phyloP scores from a whole-genome alignment of 1,284 basidiomycete species.

The Taiwanofungus camphoratus region DNA sequence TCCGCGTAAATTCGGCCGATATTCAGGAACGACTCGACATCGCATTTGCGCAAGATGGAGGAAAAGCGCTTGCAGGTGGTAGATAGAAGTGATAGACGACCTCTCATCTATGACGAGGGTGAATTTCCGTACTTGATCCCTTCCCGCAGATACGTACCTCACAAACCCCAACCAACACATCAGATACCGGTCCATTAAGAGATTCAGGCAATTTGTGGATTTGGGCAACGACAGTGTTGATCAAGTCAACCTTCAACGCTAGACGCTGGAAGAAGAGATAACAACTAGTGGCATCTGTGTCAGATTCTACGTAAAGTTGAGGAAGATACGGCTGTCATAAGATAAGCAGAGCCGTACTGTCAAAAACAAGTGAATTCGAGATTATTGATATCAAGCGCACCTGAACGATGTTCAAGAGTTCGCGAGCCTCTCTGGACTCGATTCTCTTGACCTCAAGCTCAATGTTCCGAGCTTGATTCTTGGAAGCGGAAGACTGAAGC shows the following conservation, averaged over 20 bases:
- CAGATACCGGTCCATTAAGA: slow-evolving; percentile 74
- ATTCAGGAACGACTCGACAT: slow-evolving; percentile 78
- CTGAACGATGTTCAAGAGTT: slow-evolving; percentile 70
- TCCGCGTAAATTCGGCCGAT: slow-evolving; percentile 84
- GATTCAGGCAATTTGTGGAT: slow-evolving; percentile 79
- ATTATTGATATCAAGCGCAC: slow-evolving; percentile 25
- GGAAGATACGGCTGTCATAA: slow-evolving; percentile 17
- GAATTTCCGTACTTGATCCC: slow-evolving; percentile 2
- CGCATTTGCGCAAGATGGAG: slow-evolving; percentile 71
- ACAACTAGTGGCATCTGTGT: slow-evolving; percentile 81
- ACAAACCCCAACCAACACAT: slow-evolving; percentile 82
- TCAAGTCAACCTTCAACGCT: slow-evolving; percentile 78
- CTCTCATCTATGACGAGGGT: slow-evolving; percentile 55
- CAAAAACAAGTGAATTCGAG: neutral
- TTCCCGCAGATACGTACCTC: slow-evolving; percentile 68
- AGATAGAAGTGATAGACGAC: slow-evolving; percentile 73
- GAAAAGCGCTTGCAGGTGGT: slow-evolving; percentile 85
- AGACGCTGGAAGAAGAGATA: slow-evolving; percentile 90
- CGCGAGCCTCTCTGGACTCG: slow-evolving; percentile 76
- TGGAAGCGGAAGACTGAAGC: slow-evolving; percentile 82
- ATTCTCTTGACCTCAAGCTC: slow-evolving; percentile 83
- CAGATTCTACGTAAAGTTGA: slow-evolving; percentile 55
- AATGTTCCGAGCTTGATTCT: slow-evolving; percentile 84
- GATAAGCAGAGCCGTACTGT: neutral
- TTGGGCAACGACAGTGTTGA: slow-evolving; percentile 77